These are phyloP conservation scores for Canavalia ensiformis DNA, from an alignment of 306 rosid genomes.

Conservation along the genomic window DNA sequence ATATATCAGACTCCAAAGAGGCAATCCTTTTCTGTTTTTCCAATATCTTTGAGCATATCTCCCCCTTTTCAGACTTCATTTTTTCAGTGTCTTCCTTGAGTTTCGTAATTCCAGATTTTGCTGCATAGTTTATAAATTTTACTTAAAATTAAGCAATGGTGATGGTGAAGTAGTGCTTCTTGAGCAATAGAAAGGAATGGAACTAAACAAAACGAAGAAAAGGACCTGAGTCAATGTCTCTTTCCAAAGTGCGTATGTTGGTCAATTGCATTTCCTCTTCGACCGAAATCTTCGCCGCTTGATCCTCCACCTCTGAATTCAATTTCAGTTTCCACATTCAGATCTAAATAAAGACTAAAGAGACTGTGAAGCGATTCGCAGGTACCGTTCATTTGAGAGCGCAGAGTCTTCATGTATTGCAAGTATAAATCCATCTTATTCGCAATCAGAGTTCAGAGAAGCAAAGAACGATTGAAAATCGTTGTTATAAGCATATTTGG, in stretches of 20 bases:
- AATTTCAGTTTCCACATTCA: constrained; percentile 21
- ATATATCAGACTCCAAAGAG: constrained; percentile 68
- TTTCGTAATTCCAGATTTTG: constrained; percentile 60
- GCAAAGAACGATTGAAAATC: constrained; percentile 4
- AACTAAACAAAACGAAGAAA: constrained; percentile 7
- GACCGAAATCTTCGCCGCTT: constrained; percentile 80
- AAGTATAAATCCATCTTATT: constrained; percentile 85
- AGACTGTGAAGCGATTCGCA: constrained; percentile 34
- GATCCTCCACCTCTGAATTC: constrained; percentile 81
- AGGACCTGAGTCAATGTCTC: constrained; percentile 71
- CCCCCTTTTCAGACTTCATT: constrained; percentile 67
- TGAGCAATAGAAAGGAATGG: not conserved
- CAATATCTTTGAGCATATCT: constrained; percentile 76
- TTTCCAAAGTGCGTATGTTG: constrained; percentile 68
- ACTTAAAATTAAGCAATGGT: not conserved
- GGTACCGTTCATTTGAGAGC: constrained; percentile 87
- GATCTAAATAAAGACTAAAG: not conserved
- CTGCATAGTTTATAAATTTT: constrained; percentile 52
- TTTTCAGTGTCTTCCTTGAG: constrained; percentile 64
- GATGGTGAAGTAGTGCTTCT: too few relatives aligned
- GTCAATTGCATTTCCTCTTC: constrained; percentile 80
- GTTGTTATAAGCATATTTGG: constrained; percentile 15
- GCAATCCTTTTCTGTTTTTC: constrained; percentile 67
- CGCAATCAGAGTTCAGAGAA: constrained; percentile 24
- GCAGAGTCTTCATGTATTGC: constrained; percentile 83